Base-by-base conservation (phyloP, 305 asterid species). In the Fraxinus platypoda region DNA sequence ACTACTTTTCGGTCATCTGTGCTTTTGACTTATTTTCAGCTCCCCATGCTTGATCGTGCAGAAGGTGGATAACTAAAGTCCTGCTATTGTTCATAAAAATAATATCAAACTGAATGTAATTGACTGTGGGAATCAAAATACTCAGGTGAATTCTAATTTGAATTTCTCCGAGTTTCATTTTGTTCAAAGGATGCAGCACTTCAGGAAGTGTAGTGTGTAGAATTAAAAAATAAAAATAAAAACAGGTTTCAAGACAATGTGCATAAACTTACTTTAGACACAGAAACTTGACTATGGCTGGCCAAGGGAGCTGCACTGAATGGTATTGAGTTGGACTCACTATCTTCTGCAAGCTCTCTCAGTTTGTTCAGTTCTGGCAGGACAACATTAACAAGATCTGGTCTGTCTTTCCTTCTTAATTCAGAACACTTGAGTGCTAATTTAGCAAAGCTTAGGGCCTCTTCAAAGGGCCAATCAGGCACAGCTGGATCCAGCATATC, bases 361-460 rank as follows among this genome's bases (percentile, higher is more conserved):
- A 92, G 77, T 79, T 84, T 88, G 78, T 92, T 89, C 72, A 92
- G 73, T 68, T 82, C 83, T 3, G 94, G 93, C 80, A 92, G 91
- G 74, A 92, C 89, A 2, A 84, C 92, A 64, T 81, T 86, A 31
- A 92, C 91, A 62, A 92, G 94, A 86, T 92, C 97, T 2, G 97
- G 97, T 86, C 97, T 88, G 38, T 92, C 94, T 86, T 90, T 92
- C 85, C 94, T 85, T 68, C 97, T 82, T 75, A 92, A 91, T 77
- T 92, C 93, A 74, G 91, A 43, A 72, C 97, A 92, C 80, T 81
- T 75, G 37, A 92, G 87, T 6, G 93, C 84, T 73, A 92, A 76
- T 23, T 90, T 87, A 4, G 94, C 94, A 2, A 92, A 83, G 43
- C 71, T 73, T 52, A 90, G 75, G 74, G 97, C 93, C 81, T 90